Percentiles rank a stretch among this genome's conserved stretches.
These are phyloP conservation scores for Gynandropsis gynandra DNA, from an alignment of 345 rosid species.

Conservation along the genomic window DNA sequence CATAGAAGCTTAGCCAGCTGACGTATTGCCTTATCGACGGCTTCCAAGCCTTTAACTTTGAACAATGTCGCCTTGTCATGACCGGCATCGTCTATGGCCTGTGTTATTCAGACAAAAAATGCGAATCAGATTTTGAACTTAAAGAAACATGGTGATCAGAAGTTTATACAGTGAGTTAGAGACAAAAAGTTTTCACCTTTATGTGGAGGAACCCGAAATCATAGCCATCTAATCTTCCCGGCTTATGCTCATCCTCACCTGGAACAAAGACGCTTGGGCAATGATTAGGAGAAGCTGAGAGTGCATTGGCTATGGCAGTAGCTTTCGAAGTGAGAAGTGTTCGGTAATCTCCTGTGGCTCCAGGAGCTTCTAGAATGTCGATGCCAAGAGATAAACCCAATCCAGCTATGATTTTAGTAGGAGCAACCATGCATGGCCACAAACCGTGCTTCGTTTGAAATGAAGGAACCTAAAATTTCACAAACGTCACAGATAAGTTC, in stretches of 20 bases:
- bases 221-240: conserved; percentile 70
- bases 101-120: conserved; percentile 20
- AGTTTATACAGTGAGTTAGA: neutral
- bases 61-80: conserved; percentile 86
- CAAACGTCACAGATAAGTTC: neutral
- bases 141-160: neutral
- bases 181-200: conserved; percentile 43
- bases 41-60: conserved; percentile 78
- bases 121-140: neutral
- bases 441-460: conserved; percentile 72
- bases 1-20: conserved; percentile 83
- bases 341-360: conserved; percentile 89
- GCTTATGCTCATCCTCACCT: conserved; percentile 71
- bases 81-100: conserved; percentile 98
- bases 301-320: conserved; percentile 66
- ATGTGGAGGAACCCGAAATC: conserved; percentile 95
- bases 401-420: conserved; percentile 95
- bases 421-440: conserved; percentile 98
- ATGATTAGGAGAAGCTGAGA: conserved; percentile 57
- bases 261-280: conserved; percentile 75
- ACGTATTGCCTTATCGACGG: conserved; percentile 70
- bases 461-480: conserved; percentile 53
- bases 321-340: conserved; percentile 87
- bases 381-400: conserved; percentile 84
- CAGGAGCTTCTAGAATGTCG: conserved; percentile 90